phyloP scores from a whole-genome alignment of 768 basidiomycete species.

The Naganishia antarctica region DNA sequence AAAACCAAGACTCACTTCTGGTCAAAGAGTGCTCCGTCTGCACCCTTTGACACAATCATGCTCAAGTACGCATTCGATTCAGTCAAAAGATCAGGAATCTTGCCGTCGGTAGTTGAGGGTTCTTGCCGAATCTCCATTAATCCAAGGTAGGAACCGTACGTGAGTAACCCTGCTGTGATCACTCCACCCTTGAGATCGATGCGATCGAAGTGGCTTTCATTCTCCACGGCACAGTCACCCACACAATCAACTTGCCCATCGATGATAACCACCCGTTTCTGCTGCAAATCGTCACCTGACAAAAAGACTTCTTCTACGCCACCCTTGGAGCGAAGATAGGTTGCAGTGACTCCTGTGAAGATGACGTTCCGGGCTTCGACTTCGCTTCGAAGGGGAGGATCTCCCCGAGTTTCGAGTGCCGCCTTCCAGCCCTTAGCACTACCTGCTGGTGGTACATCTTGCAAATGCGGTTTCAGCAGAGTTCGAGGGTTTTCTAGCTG shows the following conservation, averaged over 20 bases:
- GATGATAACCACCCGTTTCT: constrained; percentile 54
- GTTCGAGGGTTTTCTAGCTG: constrained; percentile 54
- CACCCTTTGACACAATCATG: constrained; percentile 57
- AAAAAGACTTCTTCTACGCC: constrained; percentile 33
- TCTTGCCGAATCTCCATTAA: constrained; percentile 66
- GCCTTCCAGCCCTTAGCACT: constrained; percentile 62
- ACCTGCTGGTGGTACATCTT: constrained; percentile 61
- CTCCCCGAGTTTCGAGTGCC: constrained; percentile 63
- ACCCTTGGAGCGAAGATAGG: constrained; percentile 51
- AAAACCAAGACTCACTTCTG: constrained; percentile 50
- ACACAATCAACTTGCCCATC: constrained; percentile 59
- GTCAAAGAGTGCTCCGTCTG: constrained; percentile 68
- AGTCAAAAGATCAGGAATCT: constrained; percentile 48
- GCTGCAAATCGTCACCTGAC: not conserved
- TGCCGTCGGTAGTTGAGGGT: constrained; percentile 63
- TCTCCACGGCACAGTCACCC: constrained; percentile 42
- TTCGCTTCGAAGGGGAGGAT: constrained; percentile 62
- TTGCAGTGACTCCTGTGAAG: constrained; percentile 62
- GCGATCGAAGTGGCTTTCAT: constrained; percentile 46
- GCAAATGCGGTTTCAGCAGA: constrained; percentile 59
- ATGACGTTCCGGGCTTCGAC: constrained; percentile 53
- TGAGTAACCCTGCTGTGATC: constrained; percentile 60
- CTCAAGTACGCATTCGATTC: constrained; percentile 49
- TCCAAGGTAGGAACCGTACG: constrained; percentile 64
- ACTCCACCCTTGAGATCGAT: constrained; percentile 64